Evolutionary conservation across 2,329 filamentous ascomycete genomes (phyloP).

Genomic region (Fusarium heterosporum): DNA sequence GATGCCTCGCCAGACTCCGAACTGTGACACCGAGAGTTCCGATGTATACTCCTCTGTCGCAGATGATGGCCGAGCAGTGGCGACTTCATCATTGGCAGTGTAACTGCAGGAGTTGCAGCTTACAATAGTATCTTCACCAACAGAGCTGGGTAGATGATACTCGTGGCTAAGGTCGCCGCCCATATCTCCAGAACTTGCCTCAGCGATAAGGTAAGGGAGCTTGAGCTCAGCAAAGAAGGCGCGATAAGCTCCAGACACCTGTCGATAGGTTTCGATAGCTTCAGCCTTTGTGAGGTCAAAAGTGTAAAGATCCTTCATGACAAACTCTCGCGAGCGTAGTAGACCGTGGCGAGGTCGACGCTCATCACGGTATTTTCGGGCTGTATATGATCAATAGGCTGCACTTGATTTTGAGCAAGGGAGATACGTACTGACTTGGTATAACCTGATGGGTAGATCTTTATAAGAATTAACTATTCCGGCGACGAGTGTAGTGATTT

Average conservation of each 20-base stretch:
- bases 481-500: slow-evolving; percentile 86
- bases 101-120: slow-evolving; percentile 80
- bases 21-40: slow-evolving; percentile 20
- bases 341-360: slow-evolving; percentile 88
- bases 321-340: slow-evolving; percentile 87
- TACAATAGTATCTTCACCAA: slow-evolving; percentile 88
- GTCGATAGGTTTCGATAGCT: slow-evolving; percentile 84
- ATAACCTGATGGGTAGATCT: slow-evolving; percentile 85
- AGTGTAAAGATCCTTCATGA: slow-evolving; percentile 99
- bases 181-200: slow-evolving; percentile 96
- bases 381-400: slow-evolving; percentile 55
- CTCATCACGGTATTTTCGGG: slow-evolving; percentile 95
- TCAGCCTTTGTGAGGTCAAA: slow-evolving; percentile 78
- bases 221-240: slow-evolving; percentile 85
- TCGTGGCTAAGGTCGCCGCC: slow-evolving; percentile 94
- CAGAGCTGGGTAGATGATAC: slow-evolving; percentile 83
- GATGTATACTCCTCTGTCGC: background rate
- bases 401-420: background rate
- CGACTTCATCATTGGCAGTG: slow-evolving; percentile 90
- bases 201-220: slow-evolving; percentile 84
- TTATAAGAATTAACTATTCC: slow-evolving; percentile 83
- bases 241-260: slow-evolving; percentile 79
- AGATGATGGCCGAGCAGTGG: slow-evolving; percentile 52
- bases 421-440: slow-evolving; percentile 79
- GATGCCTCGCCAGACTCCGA: slow-evolving; percentile 70